Conservation (phyloP, 257 asterid species). For the Jasminum sambac region DNA sequence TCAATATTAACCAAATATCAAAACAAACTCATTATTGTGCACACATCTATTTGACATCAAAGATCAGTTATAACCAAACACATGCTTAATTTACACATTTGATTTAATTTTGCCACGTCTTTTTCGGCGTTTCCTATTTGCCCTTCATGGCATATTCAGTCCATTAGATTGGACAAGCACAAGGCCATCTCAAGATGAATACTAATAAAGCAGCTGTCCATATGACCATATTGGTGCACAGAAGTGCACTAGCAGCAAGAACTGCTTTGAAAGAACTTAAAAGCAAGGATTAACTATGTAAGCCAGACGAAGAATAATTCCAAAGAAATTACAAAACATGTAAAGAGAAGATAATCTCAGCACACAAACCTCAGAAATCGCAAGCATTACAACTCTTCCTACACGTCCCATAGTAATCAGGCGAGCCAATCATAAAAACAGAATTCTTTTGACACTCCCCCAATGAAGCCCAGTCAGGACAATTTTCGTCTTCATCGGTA, state of each 20-base stretch:
- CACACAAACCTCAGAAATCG: not conserved
- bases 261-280: not conserved
- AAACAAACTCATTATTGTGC: no score
- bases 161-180: not conserved
- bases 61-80: no score
- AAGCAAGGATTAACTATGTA: not conserved
- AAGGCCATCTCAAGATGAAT: not conserved
- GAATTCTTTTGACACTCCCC: conserved; percentile 86
- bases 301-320: not conserved
- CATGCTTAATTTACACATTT: not conserved
- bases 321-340: not conserved
- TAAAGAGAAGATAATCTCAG: not conserved
- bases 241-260: not conserved
- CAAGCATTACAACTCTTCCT: conserved; percentile 90
- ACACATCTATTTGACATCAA: no score
- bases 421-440: conserved; percentile 80
- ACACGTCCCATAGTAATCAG: conserved; percentile 87
- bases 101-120: not conserved
- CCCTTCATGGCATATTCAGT: not conserved
- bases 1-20: no score
- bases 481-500: conserved; percentile 77
- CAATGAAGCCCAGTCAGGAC: conserved; percentile 75
- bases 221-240: not conserved
- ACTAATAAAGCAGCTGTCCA: not conserved
- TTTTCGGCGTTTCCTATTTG: not conserved